Evolutionary conservation across 2,329 filamentous ascomycete genomes (phyloP).

Genomic region (Fusarium nodosum): DNA sequence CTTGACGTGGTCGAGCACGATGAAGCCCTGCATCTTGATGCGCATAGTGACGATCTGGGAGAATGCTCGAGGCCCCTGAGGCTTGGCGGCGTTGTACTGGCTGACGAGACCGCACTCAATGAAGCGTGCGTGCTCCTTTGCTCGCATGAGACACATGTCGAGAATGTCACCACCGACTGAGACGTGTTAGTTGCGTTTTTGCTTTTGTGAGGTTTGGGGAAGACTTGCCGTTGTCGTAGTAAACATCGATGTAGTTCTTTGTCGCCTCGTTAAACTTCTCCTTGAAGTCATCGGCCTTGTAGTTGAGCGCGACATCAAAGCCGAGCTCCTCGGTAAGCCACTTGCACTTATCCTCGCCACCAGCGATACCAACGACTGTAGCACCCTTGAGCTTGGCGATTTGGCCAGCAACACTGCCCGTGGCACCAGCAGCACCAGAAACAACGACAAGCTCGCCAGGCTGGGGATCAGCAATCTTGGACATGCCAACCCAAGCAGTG

Average conservation of each 20-base stretch:
- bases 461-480: slow-evolving; percentile 76
- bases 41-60: slow-evolving; percentile 67
- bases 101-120: slow-evolving; percentile 80
- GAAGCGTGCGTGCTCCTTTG: slow-evolving; percentile 74
- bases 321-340: slow-evolving; percentile 75
- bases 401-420: slow-evolving; percentile 81
- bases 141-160: slow-evolving; percentile 73
- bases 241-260: slow-evolving; percentile 73
- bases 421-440: slow-evolving; percentile 82
- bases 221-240: slow-evolving; percentile 73
- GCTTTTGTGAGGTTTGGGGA: not conserved
- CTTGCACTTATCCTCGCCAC: slow-evolving; percentile 74
- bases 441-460: slow-evolving; percentile 82
- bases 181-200: slow-evolving; percentile 9
- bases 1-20: slow-evolving; percentile 76
- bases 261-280: slow-evolving; percentile 72
- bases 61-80: slow-evolving; percentile 69
- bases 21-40: slow-evolving; percentile 78
- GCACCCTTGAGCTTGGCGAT: slow-evolving; percentile 80
- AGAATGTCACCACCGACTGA: slow-evolving; percentile 77
- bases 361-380: slow-evolving; percentile 74
- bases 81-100: slow-evolving; percentile 73
- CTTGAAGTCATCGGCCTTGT: slow-evolving; percentile 74
- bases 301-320: slow-evolving; percentile 77
- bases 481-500: slow-evolving; percentile 82